These are phyloP conservation scores for Rosa lucieae DNA, from an alignment of 306 rosid genomes.

Conservation along the genomic window DNA sequence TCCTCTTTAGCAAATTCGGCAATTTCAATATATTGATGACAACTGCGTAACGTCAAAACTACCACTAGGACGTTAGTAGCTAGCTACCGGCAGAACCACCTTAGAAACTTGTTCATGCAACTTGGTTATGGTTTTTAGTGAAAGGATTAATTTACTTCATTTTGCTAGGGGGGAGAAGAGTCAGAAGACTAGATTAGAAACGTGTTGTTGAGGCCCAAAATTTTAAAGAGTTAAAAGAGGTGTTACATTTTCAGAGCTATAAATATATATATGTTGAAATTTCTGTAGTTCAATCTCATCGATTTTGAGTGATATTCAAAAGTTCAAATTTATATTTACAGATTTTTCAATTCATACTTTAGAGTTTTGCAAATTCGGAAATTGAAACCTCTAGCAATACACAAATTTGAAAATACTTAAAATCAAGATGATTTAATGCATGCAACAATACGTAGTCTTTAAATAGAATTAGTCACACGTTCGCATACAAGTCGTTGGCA, in stretches of 20 bases:
- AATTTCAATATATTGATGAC: background rate
- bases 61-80: background rate
- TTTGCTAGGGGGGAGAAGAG: background rate
- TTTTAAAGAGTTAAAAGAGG: background rate
- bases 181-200: background rate
- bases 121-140: background rate
- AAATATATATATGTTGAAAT: no score
- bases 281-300: no score
- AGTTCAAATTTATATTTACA: no score
- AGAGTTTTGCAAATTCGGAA: no score
- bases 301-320: no score
- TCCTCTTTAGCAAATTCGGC: background rate
- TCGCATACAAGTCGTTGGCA: slow-evolving; percentile 1
- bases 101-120: background rate
- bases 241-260: no score
- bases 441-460: background rate
- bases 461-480: background rate
- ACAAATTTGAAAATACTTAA: no score
- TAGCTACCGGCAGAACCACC: slow-evolving; percentile 6
- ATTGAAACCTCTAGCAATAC: no score
- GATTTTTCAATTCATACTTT: no score
- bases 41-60: background rate
- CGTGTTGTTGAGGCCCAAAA: background rate
- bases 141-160: background rate
- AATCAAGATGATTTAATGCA: background rate